A percentile compares a stretch with the other conserved stretches of the same genome.
These are phyloP conservation scores for Hygrophila difformis DNA, from an alignment of 257 asterid species.

Conservation along the genomic window DNA sequence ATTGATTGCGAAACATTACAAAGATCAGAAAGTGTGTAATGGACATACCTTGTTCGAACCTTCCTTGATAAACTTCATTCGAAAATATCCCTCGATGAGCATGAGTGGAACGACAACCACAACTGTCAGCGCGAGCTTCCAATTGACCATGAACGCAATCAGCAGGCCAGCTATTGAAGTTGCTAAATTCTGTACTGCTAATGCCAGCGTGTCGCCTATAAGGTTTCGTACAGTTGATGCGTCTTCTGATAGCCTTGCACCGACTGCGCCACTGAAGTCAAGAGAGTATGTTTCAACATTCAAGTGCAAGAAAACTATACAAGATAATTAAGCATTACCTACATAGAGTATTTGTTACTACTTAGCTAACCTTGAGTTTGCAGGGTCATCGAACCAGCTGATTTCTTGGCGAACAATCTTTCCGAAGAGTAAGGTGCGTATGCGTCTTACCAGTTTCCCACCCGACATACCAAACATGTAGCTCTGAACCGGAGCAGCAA, in stretches of 20 bases:
- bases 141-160: conserved; percentile 22
- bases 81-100: conserved; percentile 25
- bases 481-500: conserved; percentile 29
- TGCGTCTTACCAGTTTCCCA: conserved; percentile 27
- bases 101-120: conserved; percentile 22
- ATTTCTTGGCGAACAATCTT: conserved; percentile 37
- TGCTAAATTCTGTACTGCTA: conserved; percentile 28
- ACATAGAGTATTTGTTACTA: no score
- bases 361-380: conserved; percentile 27
- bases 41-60: conserved; percentile 16
- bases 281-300: no score
- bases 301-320: no score
- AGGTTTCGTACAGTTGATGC: conserved; percentile 34
- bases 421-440: conserved; percentile 25
- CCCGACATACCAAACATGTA: conserved; percentile 40
- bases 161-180: conserved; percentile 22
- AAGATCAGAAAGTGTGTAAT: no score
- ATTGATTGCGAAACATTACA: no score
- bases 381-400: conserved; percentile 40
- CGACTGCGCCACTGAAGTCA: conserved; percentile 38
- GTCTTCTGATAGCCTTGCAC: conserved; percentile 49
- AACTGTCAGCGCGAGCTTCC: conserved; percentile 34
- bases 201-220: conserved; percentile 29
- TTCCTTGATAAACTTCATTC: conserved; percentile 9
- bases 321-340: no score